Evolutionary conservation across 495 filamentous ascomycete species (phyloP), one percentile per base, ranked within the genome.

Genomic region (Immersiella caudata): DNA sequence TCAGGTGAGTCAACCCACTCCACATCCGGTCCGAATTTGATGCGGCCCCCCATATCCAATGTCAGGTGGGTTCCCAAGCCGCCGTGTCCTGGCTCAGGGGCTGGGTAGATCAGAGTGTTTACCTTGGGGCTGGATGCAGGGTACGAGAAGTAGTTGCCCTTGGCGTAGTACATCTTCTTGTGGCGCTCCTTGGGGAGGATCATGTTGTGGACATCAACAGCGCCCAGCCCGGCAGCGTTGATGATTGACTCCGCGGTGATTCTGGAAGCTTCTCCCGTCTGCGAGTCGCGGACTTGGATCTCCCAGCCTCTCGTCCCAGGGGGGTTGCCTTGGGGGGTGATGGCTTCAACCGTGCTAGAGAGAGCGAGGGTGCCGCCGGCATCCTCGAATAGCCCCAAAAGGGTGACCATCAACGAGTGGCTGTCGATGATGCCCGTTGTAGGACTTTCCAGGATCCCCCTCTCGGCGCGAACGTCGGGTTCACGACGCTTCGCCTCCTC

Each of bases 141-240:
- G 79, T 97, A 97, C 35, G 91, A 92, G 80, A 94, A 97, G 80
- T 99, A 99, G 12, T 92, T 93, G 0, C 95, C 95, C 80, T 98
- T 99, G 27, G 94, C 95, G 79, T 91, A 99, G 78, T 86, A 90
- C 3, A 92, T 85, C 14, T 77, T 85, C 18, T 80, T 76, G 60
- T 88, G 87, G 0, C 86, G 79, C 5, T 78, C 79, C 0, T 71
- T 29, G 0, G 92, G 91, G 0, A 94, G 84, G 27, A 99, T 85
- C 82, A 92, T 87, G 78, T 99, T 99, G 64, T 89, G 90, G 24
- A 98, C 82, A 12, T 74, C 78, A 50, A 91, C 90, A 11, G 95
- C 92, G 54, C 82, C 85, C 20, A 96, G 86, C 0, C 95, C 95
- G 0, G 93, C 94, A 9, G 90, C 88, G 79, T 98, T 99, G 66